These are phyloP conservation scores for Scutellaria galericulata DNA, from an alignment of 257 asterid species.

Conservation along the genomic window DNA sequence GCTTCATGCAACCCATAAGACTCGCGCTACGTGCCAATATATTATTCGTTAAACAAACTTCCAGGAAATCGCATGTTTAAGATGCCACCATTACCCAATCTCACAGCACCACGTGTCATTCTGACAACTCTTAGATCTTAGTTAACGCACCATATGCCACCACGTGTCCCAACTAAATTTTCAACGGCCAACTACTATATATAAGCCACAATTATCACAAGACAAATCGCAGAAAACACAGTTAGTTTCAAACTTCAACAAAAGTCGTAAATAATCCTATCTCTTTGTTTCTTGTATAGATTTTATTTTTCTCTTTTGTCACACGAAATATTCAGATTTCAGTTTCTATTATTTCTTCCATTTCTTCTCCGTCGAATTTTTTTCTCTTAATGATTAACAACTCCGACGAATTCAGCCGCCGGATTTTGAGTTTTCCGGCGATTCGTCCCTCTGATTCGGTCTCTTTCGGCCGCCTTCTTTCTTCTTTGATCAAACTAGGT, in stretches of 20 bases:
- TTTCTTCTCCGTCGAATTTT: background rate
- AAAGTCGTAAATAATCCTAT: background rate
- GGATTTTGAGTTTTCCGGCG: slow-evolving; percentile 85
- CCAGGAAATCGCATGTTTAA: slow-evolving; percentile 35
- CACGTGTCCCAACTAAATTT: slow-evolving; percentile 43
- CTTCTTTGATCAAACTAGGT: slow-evolving; percentile 55
- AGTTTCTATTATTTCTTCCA: slow-evolving; percentile 23
- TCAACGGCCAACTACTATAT: slow-evolving; percentile 12
- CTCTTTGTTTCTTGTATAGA: slow-evolving; percentile 20
- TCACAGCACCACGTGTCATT: slow-evolving; percentile 33
- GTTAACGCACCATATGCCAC: slow-evolving; percentile 30
- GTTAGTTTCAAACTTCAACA: background rate
- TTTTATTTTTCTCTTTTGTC: background rate
- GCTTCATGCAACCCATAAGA: slow-evolving; percentile 47
- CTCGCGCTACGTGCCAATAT: slow-evolving; percentile 36
- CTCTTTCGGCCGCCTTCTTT: slow-evolving; percentile 46
- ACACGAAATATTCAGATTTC: background rate
- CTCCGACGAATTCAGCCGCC: slow-evolving; percentile 62
- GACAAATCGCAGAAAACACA: slow-evolving; percentile 2
- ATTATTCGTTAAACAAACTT: slow-evolving; percentile 14
- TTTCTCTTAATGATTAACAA: slow-evolving; percentile 56
- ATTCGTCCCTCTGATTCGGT: slow-evolving; percentile 73
- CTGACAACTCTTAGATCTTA: background rate
- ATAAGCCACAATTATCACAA: slow-evolving; percentile 27
- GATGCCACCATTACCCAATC: slow-evolving; percentile 21